Percentiles rank a stretch among this genome's conserved stretches.
These are phyloP conservation scores for Strobilomyces dryophilus DNA, from an alignment of 768 basidiomycete species.

Conservation along the genomic window DNA sequence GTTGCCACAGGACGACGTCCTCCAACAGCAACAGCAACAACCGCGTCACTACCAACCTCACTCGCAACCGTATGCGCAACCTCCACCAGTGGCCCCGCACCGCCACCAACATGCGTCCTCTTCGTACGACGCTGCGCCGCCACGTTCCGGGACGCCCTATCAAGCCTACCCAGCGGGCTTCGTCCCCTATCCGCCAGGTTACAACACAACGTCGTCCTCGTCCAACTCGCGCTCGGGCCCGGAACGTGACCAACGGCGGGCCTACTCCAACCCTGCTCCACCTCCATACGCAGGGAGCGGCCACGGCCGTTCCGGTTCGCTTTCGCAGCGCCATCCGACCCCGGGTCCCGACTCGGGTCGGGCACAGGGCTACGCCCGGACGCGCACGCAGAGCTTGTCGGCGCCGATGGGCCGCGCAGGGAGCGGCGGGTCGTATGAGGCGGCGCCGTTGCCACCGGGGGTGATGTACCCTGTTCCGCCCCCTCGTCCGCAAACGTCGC, in stretches of 20 bases:
- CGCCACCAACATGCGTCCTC: neutral
- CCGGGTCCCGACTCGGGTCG: neutral
- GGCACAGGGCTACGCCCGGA: neutral
- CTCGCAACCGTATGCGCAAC: neutral
- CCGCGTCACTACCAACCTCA: neutral
- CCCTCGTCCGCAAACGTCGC: constrained; percentile 22
- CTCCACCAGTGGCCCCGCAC: neutral
- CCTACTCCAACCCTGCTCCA: neutral
- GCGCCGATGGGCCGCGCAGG: neutral
- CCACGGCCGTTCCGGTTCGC: neutral
- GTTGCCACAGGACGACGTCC: constrained; percentile 18
- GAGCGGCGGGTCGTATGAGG: constrained; percentile 15
- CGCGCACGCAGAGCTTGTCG: constrained; percentile 16
- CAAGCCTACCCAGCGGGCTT: constrained; percentile 19
- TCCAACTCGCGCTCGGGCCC: neutral
- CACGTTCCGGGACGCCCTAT: constrained; percentile 12
- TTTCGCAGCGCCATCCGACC: neutral
- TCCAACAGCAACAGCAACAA: neutral
- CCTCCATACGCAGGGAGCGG: neutral
- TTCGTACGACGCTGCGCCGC: neutral
- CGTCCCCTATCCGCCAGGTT: constrained; percentile 8
- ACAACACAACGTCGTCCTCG: neutral
- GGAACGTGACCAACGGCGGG: constrained; percentile 5
- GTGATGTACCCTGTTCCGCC: constrained; percentile 27
- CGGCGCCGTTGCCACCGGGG: constrained; percentile 25